Evolutionary conservation across 202 grass and related monocot species (phyloP).

Genomic region (Cymbopogon flexuosus): DNA sequence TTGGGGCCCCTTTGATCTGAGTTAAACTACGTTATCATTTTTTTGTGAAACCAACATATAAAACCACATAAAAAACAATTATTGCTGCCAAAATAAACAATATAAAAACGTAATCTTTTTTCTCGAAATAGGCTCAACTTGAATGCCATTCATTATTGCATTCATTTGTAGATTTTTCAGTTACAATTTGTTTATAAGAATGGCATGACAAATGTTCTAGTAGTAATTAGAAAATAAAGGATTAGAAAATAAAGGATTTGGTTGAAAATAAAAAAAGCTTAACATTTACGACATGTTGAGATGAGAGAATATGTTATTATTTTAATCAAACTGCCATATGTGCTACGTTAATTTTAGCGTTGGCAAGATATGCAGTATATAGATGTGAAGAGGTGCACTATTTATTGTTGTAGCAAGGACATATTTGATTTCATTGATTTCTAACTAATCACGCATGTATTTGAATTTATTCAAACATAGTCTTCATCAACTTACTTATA

Average conservation of each 20-base stretch:
- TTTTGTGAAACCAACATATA: neutral
- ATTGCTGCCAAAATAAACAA: neutral
- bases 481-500: neutral
- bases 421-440: neutral
- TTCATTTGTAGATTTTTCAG: neutral
- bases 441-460: neutral
- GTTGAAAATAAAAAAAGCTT: neutral
- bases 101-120: neutral
- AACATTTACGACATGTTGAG: neutral
- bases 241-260: neutral
- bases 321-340: neutral
- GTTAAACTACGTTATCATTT: neutral
- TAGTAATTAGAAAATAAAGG: neutral
- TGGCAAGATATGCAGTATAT: neutral
- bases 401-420: neutral
- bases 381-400: neutral
- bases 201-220: neutral
- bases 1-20: neutral
- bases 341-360: neutral
- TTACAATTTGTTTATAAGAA: neutral
- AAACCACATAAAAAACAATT: neutral
- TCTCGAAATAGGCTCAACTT: neutral
- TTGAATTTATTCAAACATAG: neutral
- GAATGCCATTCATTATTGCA: neutral
- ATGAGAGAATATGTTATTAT: neutral